Percentiles rank a stretch among this genome's conserved stretches.
These are phyloP conservation scores for Lycium barbarum DNA, from an alignment of 257 asterid genomes.

Conservation along the genomic window DNA sequence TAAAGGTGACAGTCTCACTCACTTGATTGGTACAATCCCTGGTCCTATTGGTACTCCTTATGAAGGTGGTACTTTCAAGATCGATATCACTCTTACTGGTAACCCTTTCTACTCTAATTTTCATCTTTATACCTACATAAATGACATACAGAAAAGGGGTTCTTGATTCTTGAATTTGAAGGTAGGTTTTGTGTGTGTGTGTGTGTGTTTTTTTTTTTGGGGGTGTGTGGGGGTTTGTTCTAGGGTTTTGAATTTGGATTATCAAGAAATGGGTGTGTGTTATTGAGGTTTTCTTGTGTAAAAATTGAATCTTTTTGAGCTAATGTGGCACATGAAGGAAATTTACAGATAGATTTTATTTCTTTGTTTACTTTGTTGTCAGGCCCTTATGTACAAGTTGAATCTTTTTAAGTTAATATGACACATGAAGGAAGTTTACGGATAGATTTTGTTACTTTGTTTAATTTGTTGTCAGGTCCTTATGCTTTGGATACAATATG, in stretches of 20 bases:
- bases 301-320: neutral
- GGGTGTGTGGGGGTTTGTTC: no score
- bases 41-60: constrained; percentile 95
- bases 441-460: neutral
- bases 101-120: neutral
- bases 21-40: constrained; percentile 83
- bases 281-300: neutral
- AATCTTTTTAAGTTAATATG: neutral
- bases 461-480: neutral
- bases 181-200: neutral
- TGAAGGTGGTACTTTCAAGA: constrained; percentile 93
- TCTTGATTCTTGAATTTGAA: neutral
- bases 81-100: constrained; percentile 89
- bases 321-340: neutral
- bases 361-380: neutral
- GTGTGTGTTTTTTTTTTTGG: neutral
- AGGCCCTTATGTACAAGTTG: neutral
- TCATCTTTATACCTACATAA: neutral
- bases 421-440: neutral
- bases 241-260: constrained; percentile 19
- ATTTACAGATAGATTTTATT: no score
- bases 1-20: constrained; percentile 66
- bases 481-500: neutral
- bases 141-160: neutral
- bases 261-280: neutral